Evolutionary conservation across 192 early-diverging fungal genomes (phyloP).

Genomic region (Chytriomyces sp.): DNA sequence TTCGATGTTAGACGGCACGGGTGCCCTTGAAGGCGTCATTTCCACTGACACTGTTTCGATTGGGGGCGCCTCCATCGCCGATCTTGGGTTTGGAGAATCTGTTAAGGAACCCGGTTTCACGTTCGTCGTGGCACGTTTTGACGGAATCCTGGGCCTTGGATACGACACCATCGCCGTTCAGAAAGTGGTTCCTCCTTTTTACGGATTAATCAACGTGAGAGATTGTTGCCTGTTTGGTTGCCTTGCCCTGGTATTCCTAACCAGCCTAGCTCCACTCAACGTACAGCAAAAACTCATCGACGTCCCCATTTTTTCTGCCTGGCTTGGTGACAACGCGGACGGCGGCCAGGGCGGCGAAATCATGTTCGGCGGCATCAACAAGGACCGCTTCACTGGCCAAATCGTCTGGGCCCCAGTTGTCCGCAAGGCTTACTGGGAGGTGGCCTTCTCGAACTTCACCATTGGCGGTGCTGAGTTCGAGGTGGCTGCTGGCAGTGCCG

Average conservation of each 20-base stretch:
- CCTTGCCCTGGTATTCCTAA: neutral
- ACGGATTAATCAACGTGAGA: constrained; percentile 77
- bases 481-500: constrained; percentile 56
- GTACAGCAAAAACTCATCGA: constrained; percentile 69
- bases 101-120: constrained; percentile 94
- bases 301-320: constrained; percentile 89
- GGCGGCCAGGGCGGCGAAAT: constrained; percentile 82
- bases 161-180: constrained; percentile 79
- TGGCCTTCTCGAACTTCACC: constrained; percentile 75
- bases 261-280: neutral
- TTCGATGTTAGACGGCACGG: constrained; percentile 66
- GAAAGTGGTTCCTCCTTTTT: constrained; percentile 91
- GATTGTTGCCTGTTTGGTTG: neutral
- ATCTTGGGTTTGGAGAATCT: constrained; percentile 93
- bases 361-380: constrained; percentile 83
- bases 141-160: constrained; percentile 95
- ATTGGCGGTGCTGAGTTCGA: constrained; percentile 75
- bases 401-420: constrained; percentile 80
- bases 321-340: constrained; percentile 73
- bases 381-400: constrained; percentile 66
- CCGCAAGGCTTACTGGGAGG: constrained; percentile 98
- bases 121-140: constrained; percentile 91
- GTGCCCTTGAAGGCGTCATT: constrained; percentile 92
- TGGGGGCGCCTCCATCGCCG: constrained; percentile 69
- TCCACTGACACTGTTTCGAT: constrained; percentile 71